Percentiles rank a stretch among this genome's conserved stretches.
These are phyloP conservation scores for Lactarius indigo DNA, from an alignment of 768 basidiomycete species.

Conservation along the genomic window DNA sequence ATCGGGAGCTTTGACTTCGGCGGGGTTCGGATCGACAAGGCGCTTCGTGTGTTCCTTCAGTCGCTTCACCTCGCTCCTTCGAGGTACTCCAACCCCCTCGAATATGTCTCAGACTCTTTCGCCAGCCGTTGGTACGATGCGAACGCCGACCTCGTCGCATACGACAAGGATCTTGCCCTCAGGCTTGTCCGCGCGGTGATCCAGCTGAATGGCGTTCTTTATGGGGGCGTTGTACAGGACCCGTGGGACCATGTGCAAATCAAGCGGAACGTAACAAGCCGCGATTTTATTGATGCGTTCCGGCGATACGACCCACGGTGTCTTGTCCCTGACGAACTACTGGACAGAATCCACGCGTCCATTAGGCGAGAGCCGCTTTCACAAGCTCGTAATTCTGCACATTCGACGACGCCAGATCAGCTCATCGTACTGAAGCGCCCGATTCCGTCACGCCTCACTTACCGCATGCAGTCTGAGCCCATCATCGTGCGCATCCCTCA, in stretches of 20 bases:
- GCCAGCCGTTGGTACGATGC: constrained; percentile 89
- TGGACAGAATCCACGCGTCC: constrained; percentile 77
- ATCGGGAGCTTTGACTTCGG: constrained; percentile 85
- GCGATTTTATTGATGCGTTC: constrained; percentile 85
- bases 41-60: constrained; percentile 84
- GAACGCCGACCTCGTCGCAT: constrained; percentile 73
- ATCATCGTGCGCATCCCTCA: constrained; percentile 84
- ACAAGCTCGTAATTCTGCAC: constrained; percentile 56
- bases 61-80: constrained; percentile 65
- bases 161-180: constrained; percentile 76
- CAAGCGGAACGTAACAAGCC: constrained; percentile 57
- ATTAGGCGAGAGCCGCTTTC: constrained; percentile 67
- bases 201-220: constrained; percentile 85
- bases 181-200: constrained; percentile 77
- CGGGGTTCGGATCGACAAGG: constrained; percentile 81
- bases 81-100: constrained; percentile 43
- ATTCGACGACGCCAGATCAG: constrained; percentile 43
- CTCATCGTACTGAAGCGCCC: constrained; percentile 68
- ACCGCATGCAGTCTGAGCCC: constrained; percentile 83
- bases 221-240: constrained; percentile 65
- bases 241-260: constrained; percentile 53
- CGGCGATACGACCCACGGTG: constrained; percentile 68
- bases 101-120: constrained; percentile 79
- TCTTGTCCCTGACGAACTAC: constrained; percentile 67
- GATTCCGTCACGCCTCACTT: constrained; percentile 76